phyloP scores from a whole-genome alignment of 1,139 yeast species.

The Taphrina wiesneri region DNA sequence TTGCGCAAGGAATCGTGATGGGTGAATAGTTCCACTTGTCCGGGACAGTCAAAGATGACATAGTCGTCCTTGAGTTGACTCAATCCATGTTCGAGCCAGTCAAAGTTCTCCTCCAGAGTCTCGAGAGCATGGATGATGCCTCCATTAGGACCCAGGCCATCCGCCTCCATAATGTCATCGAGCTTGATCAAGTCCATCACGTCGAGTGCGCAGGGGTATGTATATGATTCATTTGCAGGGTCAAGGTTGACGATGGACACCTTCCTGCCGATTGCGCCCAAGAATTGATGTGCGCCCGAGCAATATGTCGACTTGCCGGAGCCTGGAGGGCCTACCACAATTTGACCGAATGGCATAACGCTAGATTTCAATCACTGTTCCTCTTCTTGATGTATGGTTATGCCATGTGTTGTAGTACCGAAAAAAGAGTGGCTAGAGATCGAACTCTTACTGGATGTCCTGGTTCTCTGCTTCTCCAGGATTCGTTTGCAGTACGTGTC shows the following conservation, averaged over 20 bases:
- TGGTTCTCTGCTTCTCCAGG: too few relatives aligned
- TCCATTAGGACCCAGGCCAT: constrained; percentile 94
- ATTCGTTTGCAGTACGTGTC: too few relatives aligned
- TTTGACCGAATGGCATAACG: constrained; percentile 40
- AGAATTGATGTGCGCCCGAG: constrained; percentile 83
- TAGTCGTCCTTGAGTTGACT: constrained; percentile 68
- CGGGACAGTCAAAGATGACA: constrained; percentile 90
- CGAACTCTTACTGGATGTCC: too few relatives aligned
- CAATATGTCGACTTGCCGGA: constrained; percentile 96
- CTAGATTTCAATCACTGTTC: too few relatives aligned
- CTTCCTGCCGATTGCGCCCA: constrained; percentile 89
- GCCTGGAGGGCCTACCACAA: constrained; percentile 97
- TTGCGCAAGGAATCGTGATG: constrained; percentile 78
- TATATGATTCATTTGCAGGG: constrained; percentile 85
- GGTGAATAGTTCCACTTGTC: constrained; percentile 89
- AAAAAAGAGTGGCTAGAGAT: too few relatives aligned
- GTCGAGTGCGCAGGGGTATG: constrained; percentile 82
- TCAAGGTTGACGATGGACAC: constrained; percentile 81
- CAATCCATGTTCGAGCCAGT: constrained; percentile 75
- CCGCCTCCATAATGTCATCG: constrained; percentile 96
- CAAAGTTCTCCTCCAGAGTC: constrained; percentile 54
- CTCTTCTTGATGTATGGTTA: too few relatives aligned
- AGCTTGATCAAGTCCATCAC: constrained; percentile 86
- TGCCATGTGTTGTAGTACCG: too few relatives aligned
- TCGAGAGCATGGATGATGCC: constrained; percentile 89